phyloP scores from a whole-genome alignment of 257 asterid genomes.

The Nicotiana benthamiana region DNA sequence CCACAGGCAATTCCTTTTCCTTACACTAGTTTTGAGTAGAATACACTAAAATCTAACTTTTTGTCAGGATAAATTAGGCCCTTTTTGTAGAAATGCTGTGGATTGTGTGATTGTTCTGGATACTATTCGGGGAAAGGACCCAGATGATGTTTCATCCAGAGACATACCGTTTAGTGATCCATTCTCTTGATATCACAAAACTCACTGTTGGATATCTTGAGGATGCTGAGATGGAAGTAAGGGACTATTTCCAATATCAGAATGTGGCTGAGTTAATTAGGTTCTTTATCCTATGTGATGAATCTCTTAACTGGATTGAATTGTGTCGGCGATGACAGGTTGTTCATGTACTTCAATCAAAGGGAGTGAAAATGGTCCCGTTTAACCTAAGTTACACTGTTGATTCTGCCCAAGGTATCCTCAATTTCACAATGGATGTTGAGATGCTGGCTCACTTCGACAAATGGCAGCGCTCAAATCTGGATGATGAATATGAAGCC shows the following conservation, averaged over 20 bases:
- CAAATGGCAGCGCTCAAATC: constrained; percentile 77
- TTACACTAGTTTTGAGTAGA: constrained; percentile 2
- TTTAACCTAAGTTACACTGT: constrained; percentile 78
- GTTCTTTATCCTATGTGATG: not conserved
- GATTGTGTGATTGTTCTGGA: constrained; percentile 75
- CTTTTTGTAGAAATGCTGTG: constrained; percentile 79
- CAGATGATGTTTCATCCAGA: constrained; percentile 70
- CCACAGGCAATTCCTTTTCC: not conserved
- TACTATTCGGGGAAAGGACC: constrained; percentile 71
- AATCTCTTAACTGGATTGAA: constrained; percentile 6
- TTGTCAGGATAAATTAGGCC: constrained; percentile 85
- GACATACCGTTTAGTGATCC: constrained; percentile 62
- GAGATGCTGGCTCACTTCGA: constrained; percentile 95
- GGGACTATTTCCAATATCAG: constrained; percentile 4
- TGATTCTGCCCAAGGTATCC: constrained; percentile 79
- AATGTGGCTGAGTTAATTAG: not conserved
- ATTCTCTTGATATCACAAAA: constrained; percentile 56
- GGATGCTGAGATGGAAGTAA: constrained; percentile 90
- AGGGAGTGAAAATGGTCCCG: constrained; percentile 77
- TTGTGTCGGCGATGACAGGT: constrained; percentile 31
- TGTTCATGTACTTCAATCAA: constrained; percentile 52
- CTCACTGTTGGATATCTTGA: constrained; percentile 83
- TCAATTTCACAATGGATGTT: constrained; percentile 89
- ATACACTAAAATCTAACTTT: not conserved
- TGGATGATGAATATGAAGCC: constrained; percentile 83